Base-by-base conservation (phyloP, 495 filamentous ascomycete genomes). In the Aspergillus baeticus region DNA sequence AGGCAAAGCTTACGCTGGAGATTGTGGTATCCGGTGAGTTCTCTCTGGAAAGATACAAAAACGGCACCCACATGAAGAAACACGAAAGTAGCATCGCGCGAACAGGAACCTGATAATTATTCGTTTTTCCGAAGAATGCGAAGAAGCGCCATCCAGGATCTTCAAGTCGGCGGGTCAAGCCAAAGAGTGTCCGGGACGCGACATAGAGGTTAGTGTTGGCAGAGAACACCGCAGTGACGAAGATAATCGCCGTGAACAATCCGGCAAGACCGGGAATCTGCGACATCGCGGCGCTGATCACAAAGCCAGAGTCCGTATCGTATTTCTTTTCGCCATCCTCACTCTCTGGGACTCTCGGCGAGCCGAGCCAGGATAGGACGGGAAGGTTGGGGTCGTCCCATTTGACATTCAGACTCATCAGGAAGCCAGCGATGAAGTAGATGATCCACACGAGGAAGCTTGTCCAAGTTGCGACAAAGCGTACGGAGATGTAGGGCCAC, bases 191-290 rank as follows among this genome's bases (percentile, higher is more conserved):
- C 5, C 78, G 66, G 3, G 77, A 77, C 1, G 77, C 73, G 22
- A 81, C 62, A 47, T 81, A 82, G 0, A 82, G 62, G 33, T 70
- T 67, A 5, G 74, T 73, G 58, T 71, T 75, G 0, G 77, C 70
- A 6, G 68, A 65, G 18, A 71, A 74, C 3, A 79, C 29, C 1
- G 68, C 68, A 11, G 77, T 74, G 41, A 76, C 69, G 1, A 81
- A 61, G 13, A 81, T 64, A 45, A 72, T 69, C 0, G 61, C 64
- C 21, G 69, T 77, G 23, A 81, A 59, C 6, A 77, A 23, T 26
- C 66, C 68, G 7, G 66, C 63, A 4, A 76, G 36, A 10, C 61
- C 57, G 1, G 63, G 60, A 33, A 71, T 65, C 3, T 62, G 33
- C 0, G 70, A 69, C 14, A 45, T 39, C 2, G 29, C 36, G 10